Base-by-base conservation (phyloP, 1,284 basidiomycete species). In the Puccinia novopanici region DNA sequence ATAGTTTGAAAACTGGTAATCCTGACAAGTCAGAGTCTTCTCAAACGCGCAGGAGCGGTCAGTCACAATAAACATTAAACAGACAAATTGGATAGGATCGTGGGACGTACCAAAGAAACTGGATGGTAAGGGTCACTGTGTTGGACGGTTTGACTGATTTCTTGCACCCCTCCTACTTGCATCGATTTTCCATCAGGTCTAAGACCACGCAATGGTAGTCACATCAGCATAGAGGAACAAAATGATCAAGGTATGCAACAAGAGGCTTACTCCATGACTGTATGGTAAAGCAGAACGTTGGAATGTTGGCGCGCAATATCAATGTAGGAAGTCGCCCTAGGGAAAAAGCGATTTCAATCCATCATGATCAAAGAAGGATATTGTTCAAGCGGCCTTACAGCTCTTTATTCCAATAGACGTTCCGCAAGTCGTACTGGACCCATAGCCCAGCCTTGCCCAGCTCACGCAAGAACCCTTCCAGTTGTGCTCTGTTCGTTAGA, bases 11-110 rank as follows among this genome's bases (percentile, higher is more conserved):
- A 80, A 80, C 27, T 52, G 50, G 52, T 72, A 80, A 65, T 80
- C 70, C 65, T 80, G 48, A 65, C 77, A 80, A 37, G 55, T 80
- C 40, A 80, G 37, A 42, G 59, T 71, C 77, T 80, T 45, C 22
- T 52, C 9, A 68, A 55, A 42, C 15, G 5, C 61, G 40, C 15
- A 42, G 37, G 34, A 45, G 37, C 19, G 2, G 40, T 67, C 30
- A 30, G 45, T 10, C 22, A 45, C 30, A 30, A 45, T 50, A 9
- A n/a, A n/a, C n/a, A n/a, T n/a, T n/a, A 9, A 54, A 65, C n/a
- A n/a, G n/a, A n/a, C n/a, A n/a, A n/a, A n/a, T n/a, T n/a, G n/a
- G 19, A n/a, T 34, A 48, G 42, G 4, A 52, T 3, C 17, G 42
- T 37, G 3, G 34, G 30, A 54, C 77, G 42, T 22, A 80, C 77